Percentiles rank a stretch among this genome's conserved stretches.
phyloP scores from a whole-genome alignment of 2,329 filamentous ascomycete species.

The Calonectria honghensis region DNA sequence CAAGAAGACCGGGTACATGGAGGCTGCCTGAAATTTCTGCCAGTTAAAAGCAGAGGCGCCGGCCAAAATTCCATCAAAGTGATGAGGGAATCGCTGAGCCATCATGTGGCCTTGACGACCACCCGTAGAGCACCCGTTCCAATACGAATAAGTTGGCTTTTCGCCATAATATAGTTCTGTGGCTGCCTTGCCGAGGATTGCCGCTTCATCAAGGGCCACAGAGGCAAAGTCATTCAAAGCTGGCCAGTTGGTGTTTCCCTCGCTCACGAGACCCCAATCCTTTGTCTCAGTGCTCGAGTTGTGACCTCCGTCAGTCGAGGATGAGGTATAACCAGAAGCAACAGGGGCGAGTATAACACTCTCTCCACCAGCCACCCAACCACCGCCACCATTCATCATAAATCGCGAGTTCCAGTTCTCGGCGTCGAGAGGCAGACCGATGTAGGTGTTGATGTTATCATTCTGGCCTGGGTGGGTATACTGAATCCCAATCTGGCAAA shows the following conservation, averaged over 20 bases:
- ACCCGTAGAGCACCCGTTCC: slow-evolving; percentile 71
- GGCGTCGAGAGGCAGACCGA: slow-evolving; percentile 29
- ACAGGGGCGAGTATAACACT: slow-evolving; percentile 8
- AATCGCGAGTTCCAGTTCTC: slow-evolving; percentile 44
- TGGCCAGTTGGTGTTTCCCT: slow-evolving; percentile 50
- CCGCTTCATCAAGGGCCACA: slow-evolving; percentile 7
- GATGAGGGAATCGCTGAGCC: slow-evolving; percentile 69
- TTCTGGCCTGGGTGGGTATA: slow-evolving; percentile 46
- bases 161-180: slow-evolving; percentile 64
- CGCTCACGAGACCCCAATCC: slow-evolving; percentile 45
- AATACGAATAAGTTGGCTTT: slow-evolving; percentile 65
- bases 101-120: slow-evolving; percentile 73
- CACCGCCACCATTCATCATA: slow-evolving; percentile 43
- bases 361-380: slow-evolving; percentile 38
- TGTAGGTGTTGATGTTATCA: slow-evolving; percentile 40
- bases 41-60: slow-evolving; percentile 65
- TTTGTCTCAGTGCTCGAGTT: background rate
- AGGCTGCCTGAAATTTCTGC: slow-evolving; percentile 49
- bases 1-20: slow-evolving; percentile 46
- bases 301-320: slow-evolving; percentile 42
- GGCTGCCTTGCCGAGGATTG: slow-evolving; percentile 62
- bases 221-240: slow-evolving; percentile 54
- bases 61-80: slow-evolving; percentile 72
- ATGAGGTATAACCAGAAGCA: slow-evolving; percentile 26
- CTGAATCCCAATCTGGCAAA: slow-evolving; percentile 38